Base-by-base conservation (phyloP, 306 rosid species). In the Astragalus glycyphyllos region DNA sequence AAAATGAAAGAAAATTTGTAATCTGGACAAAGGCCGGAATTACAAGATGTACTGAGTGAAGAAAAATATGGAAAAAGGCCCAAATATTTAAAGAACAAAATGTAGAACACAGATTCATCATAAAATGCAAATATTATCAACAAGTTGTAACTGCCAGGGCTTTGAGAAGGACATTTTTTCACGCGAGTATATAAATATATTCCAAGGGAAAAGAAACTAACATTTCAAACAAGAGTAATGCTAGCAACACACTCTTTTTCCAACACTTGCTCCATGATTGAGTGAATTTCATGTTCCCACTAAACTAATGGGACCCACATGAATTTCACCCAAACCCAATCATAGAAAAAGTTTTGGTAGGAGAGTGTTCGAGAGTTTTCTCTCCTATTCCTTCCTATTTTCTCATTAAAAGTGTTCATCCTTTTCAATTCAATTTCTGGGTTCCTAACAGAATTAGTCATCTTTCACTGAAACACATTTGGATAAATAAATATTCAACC, bases 41-140 rank as follows among this genome's bases (percentile, higher is more conserved):
- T 29, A 5, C 38, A 51, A 66, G 42, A 20, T 37, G 41, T 48
- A 26, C 35, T 0, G 54, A 46, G 60, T 14, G 63, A 69, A 41
- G 71, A 54, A 70, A 12, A 68, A 45, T 38, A 47, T 14, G 15
- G 26, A 37, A 72, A 54, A 46, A 46, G 42, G 37, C 29, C 45
- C 26, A 68, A 8, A 54, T 10, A 41, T 32, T 53, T 63, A 56
- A 38, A 58, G 15, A 55, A 77, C 44, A 69, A 51, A 57, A 65
- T 23, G 68, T 10, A 64, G 54, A 59, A 34, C 53, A 51, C 49
- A 56, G 35, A 77, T 41, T 68, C 64, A 42, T 53, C 11, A 64
- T 7, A 4, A 63, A 74, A 49, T 74, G 45, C 58, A 62, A 78
- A 70, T 35, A 26, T 56, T 26, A 57, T 68, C 54, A 67, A 15